Evolutionary conservation across 495 filamentous ascomycete species (phyloP).

Genomic region (Aspergillus cavernicola): DNA sequence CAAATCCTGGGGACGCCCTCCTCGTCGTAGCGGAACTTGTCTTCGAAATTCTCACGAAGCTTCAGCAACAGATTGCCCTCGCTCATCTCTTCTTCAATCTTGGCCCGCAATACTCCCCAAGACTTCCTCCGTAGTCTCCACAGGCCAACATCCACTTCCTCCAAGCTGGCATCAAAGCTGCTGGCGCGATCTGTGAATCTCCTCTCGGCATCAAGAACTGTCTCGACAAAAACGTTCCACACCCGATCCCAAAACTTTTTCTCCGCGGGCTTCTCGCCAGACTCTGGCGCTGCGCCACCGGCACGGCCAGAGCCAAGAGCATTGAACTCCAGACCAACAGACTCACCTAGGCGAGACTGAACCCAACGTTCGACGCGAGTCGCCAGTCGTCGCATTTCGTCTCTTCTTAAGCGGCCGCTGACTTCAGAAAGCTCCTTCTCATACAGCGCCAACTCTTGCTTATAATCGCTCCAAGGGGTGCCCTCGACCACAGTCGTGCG

Average conservation of each 20-base stretch:
- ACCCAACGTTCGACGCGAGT: constrained; percentile 91
- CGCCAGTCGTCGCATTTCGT: constrained; percentile 93
- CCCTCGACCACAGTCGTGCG: constrained; percentile 68
- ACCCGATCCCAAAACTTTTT: constrained; percentile 94
- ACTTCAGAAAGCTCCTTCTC: constrained; percentile 85
- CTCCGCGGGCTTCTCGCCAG: constrained; percentile 69
- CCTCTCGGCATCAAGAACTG: constrained; percentile 80
- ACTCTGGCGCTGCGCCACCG: constrained; percentile 73
- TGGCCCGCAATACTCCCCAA: constrained; percentile 84
- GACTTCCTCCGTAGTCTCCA: constrained; percentile 91
- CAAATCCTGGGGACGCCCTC: constrained; percentile 92
- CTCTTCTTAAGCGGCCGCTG: constrained; percentile 73
- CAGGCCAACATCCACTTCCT: constrained; percentile 88
- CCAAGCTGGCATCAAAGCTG: constrained; percentile 87
- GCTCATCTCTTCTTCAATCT: constrained; percentile 96
- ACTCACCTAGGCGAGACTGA: constrained; percentile 77
- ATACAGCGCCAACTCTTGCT: constrained; percentile 57
- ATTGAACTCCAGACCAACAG: constrained; percentile 90
- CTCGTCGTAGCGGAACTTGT: constrained; percentile 98
- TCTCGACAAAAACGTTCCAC: constrained; percentile 79
- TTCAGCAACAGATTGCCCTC: constrained; percentile 95
- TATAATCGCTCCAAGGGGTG: constrained; percentile 76
- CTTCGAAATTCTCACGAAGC: constrained; percentile 96
- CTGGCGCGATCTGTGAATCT: constrained; percentile 83
- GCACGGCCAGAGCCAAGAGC: constrained; percentile 82